Percentiles rank a stretch among this genome's conserved stretches.
These are phyloP conservation scores for Candolleomyces eurysporus DNA, from an alignment of 768 basidiomycete genomes.

Conservation along the genomic window DNA sequence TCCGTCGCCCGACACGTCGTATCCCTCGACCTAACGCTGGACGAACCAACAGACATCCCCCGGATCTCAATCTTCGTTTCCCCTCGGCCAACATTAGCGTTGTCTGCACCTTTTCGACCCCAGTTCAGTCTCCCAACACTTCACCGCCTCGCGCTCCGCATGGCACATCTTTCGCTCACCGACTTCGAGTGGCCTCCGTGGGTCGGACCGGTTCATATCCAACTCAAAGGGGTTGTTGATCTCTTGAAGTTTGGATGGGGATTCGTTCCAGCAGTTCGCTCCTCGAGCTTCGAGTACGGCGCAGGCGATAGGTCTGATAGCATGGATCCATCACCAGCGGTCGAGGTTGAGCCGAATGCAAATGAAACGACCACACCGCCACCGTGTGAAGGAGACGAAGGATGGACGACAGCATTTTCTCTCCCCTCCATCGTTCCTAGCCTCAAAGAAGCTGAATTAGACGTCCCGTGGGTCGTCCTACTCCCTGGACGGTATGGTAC, in stretches of 20 bases:
- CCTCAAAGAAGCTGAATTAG: neutral
- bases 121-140: neutral
- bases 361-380: neutral
- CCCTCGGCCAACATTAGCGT: neutral
- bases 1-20: neutral
- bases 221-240: neutral
- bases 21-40: neutral
- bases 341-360: neutral
- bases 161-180: neutral
- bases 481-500: neutral
- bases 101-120: neutral
- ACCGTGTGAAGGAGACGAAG: neutral
- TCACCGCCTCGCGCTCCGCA: neutral
- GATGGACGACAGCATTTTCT: neutral
- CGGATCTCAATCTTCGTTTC: neutral
- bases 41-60: neutral
- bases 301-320: too few species aligned
- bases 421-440: neutral
- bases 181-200: neutral
- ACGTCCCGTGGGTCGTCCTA: neutral
- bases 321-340: too few species aligned
- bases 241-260: neutral
- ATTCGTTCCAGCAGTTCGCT: too few species aligned
- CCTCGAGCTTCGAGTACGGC: too few species aligned
- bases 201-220: neutral